Conservation (phyloP, 345 rosid genomes). For the Rubroshorea leprosula region DNA sequence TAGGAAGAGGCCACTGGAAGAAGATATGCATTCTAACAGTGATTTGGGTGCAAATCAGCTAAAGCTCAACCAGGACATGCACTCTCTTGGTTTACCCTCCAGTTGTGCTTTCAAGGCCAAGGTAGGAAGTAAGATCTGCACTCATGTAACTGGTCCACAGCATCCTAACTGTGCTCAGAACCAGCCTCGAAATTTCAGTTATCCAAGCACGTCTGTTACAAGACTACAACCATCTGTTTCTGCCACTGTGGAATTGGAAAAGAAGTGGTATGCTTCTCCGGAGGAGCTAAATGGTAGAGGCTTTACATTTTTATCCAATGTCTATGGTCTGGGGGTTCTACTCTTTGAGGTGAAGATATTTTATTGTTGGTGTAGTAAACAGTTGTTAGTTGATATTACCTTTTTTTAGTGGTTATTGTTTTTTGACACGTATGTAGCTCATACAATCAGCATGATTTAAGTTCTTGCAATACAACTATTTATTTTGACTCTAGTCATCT, state of each 20-base stretch:
- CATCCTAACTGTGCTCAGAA: slow-evolving; percentile 26
- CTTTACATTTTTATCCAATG: slow-evolving; percentile 45
- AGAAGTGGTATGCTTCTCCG: slow-evolving; percentile 62
- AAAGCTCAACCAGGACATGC: slow-evolving; percentile 24
- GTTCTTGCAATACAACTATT: too few species aligned
- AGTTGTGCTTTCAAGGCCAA: slow-evolving; percentile 19
- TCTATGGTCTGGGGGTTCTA: slow-evolving; percentile 66
- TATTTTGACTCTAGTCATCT: too few species aligned
- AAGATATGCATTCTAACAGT: slow-evolving; percentile 17
- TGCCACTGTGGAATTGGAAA: slow-evolving; percentile 35
- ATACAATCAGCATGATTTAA: not conserved
- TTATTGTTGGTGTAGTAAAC: not conserved
- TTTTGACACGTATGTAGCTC: too few species aligned
- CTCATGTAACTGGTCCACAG: slow-evolving; percentile 19
- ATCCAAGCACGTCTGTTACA: slow-evolving; percentile 17
- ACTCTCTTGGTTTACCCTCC: slow-evolving; percentile 24
- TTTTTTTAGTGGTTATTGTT: not conserved
- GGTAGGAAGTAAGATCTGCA: slow-evolving; percentile 23
- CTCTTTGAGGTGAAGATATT: slow-evolving; percentile 61
- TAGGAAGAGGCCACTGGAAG: slow-evolving; percentile 36
- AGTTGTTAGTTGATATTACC: not conserved
- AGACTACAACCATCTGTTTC: slow-evolving; percentile 26
- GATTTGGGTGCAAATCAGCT: slow-evolving; percentile 35
- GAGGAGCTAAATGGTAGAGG: slow-evolving; percentile 45
- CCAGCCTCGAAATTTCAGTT: slow-evolving; percentile 24